Conservation (phyloP, 805 yeast genomes). For the Schizosaccharomyces japonicus region DNA sequence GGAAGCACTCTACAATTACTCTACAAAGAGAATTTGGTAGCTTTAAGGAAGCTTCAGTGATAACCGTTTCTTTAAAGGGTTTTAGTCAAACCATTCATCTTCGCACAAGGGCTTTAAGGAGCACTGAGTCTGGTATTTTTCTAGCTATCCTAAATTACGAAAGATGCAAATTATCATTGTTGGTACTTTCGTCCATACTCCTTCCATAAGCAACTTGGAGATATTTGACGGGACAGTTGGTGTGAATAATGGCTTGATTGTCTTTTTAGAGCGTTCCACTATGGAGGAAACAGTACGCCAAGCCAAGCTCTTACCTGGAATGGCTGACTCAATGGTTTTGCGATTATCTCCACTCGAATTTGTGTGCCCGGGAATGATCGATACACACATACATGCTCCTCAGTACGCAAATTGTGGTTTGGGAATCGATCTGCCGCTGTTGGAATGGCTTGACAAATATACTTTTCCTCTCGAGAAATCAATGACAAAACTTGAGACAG, state of each 20-base stretch:
- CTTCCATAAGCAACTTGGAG: background rate
- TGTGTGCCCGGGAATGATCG: conserved; percentile 62
- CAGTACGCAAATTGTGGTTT: conserved; percentile 66
- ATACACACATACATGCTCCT: conserved; percentile 67
- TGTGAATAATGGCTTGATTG: background rate
- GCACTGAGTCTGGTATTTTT: too few relatives aligned
- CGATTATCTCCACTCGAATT: conserved; percentile 19
- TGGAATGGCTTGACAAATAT: conserved; percentile 72
- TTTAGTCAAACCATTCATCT: too few relatives aligned
- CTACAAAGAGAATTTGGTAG: too few relatives aligned
- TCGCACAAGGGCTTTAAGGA: too few relatives aligned
- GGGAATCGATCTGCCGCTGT: conserved; percentile 59
- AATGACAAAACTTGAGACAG: conserved; percentile 29
- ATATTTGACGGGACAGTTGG: background rate
- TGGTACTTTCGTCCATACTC: background rate
- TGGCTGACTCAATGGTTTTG: background rate
- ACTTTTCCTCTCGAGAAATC: conserved; percentile 76
- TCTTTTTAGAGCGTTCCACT: background rate
- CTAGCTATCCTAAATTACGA: too few relatives aligned
- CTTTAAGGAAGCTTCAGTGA: too few relatives aligned
- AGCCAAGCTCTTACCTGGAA: background rate
- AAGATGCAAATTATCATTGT: background rate
- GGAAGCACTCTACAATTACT: too few relatives aligned
- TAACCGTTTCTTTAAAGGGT: too few relatives aligned
- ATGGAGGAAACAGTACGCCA: background rate